Conservation (phyloP, 2,329 filamentous ascomycete species). For the Monilinia fructicola region DNA sequence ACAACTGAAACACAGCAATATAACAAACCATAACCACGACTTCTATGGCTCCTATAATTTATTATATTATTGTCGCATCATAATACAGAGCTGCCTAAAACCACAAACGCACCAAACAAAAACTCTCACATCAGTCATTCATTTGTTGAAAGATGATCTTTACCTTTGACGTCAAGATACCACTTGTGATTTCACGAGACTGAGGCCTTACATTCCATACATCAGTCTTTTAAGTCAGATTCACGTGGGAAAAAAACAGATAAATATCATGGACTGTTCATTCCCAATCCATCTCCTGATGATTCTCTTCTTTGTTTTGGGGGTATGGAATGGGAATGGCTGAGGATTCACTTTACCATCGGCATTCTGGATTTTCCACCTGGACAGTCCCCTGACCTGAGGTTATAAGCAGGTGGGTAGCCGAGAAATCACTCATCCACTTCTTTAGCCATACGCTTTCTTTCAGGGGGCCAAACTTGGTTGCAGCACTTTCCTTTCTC, state of each 20-base stretch:
- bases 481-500: background rate
- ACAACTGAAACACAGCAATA: background rate
- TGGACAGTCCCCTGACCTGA: background rate
- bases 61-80: background rate
- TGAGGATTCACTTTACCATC: constrained; percentile 4
- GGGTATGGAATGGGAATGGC: background rate
- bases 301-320: background rate
- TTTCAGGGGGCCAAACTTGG: background rate
- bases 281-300: background rate
- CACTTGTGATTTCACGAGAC: background rate
- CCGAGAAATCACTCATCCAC: background rate
- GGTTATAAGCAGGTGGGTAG: background rate
- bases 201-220: background rate
- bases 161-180: background rate
- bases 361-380: background rate
- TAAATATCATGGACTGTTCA: background rate
- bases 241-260: background rate
- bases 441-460: background rate
- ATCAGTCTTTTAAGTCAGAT: background rate
- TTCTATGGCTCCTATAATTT: background rate
- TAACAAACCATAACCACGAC: background rate
- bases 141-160: background rate
- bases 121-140: background rate
- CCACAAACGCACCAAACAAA: background rate
- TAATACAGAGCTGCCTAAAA: too few relatives aligned